A percentile compares a stretch with the other conserved stretches of the same genome.
Conservation (phyloP, 2,329 filamentous ascomycete species). For the Hymenoscyphus occultus region DNA sequence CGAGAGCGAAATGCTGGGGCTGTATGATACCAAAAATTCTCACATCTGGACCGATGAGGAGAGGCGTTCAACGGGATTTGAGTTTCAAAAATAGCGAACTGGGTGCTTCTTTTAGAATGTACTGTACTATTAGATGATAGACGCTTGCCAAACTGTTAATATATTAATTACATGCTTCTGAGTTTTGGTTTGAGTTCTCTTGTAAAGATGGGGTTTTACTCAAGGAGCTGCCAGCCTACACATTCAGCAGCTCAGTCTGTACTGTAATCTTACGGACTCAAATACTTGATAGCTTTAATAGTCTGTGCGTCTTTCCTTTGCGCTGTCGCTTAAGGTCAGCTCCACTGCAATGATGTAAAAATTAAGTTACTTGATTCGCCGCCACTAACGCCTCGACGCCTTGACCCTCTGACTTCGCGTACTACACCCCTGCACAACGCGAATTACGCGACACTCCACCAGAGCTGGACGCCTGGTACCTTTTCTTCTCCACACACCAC, state of each 20-base stretch:
- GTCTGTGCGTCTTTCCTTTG: too few species aligned
- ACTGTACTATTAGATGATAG: constrained; percentile 10
- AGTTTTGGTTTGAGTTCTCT: not conserved
- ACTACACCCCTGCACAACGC: constrained; percentile 9
- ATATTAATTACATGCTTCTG: not conserved
- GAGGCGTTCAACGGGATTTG: constrained; percentile 2
- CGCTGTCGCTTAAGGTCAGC: too few species aligned
- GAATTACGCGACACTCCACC: not conserved
- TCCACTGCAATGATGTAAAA: not conserved
- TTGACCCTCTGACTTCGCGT: constrained; percentile 28
- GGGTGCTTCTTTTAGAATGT: constrained; percentile 16
- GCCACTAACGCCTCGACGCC: constrained; percentile 9
- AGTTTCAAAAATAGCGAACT: constrained; percentile 28
- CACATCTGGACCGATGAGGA: not conserved
- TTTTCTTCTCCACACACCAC: constrained; percentile 4
- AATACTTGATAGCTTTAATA: too few species aligned
- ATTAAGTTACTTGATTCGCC: not conserved
- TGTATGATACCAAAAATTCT: constrained; percentile 22
- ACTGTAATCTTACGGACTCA: too few species aligned
- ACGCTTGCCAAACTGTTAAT: not conserved
- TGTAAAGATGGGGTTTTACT: too few species aligned
- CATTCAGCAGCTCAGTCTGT: too few species aligned
- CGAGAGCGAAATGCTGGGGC: constrained; percentile 28
- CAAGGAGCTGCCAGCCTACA: too few species aligned
- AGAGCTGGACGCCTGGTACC: not conserved